Evolutionary conservation across 139 green algal species (phyloP).

Genomic region (Prasinococcaceae sp.): DNA sequence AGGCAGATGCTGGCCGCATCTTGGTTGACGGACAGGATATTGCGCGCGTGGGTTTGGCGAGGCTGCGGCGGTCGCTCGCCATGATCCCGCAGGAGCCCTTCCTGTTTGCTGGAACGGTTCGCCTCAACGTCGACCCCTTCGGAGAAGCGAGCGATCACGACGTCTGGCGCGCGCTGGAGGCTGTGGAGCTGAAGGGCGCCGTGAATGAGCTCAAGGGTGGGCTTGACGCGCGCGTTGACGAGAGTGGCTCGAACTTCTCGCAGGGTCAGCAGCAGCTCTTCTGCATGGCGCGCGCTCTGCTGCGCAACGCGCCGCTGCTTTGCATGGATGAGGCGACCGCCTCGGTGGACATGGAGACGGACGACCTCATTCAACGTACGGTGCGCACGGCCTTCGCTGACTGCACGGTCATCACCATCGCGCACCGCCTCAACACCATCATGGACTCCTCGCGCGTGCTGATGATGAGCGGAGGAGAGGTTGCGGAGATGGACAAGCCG

Average conservation of each 20-base stretch:
- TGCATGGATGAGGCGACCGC: slow-evolving; percentile 86
- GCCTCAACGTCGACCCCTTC: slow-evolving; percentile 89
- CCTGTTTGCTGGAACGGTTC: slow-evolving; percentile 79
- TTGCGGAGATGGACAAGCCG: slow-evolving; percentile 38
- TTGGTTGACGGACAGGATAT: slow-evolving; percentile 78
- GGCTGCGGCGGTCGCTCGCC: slow-evolving; percentile 44
- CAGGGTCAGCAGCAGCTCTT: slow-evolving; percentile 85
- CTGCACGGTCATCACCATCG: slow-evolving; percentile 48
- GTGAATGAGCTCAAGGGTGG: slow-evolving; percentile 6
- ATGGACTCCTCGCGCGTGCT: slow-evolving; percentile 54
- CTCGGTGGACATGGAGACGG: slow-evolving; percentile 68
- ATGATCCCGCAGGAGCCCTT: slow-evolving; percentile 78
- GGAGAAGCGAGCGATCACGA: slow-evolving; percentile 37
- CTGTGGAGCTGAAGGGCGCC: slow-evolving; percentile 25
- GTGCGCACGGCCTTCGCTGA: slow-evolving; percentile 44
- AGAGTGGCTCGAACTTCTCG: slow-evolving; percentile 74
- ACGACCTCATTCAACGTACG: slow-evolving; percentile 57
- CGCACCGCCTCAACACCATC: slow-evolving; percentile 63
- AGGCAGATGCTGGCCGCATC: slow-evolving; percentile 45
- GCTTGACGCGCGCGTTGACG: slow-evolving; percentile 35
- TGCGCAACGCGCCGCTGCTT: slow-evolving; percentile 47
- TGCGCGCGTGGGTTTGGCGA: slow-evolving; percentile 41
- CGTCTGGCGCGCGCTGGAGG: slow-evolving; percentile 44
- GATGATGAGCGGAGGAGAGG: slow-evolving; percentile 40
- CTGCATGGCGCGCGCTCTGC: slow-evolving; percentile 71